Base-by-base conservation (phyloP, 1,284 basidiomycete species). In the Cryptococcus wingfieldii region DNA sequence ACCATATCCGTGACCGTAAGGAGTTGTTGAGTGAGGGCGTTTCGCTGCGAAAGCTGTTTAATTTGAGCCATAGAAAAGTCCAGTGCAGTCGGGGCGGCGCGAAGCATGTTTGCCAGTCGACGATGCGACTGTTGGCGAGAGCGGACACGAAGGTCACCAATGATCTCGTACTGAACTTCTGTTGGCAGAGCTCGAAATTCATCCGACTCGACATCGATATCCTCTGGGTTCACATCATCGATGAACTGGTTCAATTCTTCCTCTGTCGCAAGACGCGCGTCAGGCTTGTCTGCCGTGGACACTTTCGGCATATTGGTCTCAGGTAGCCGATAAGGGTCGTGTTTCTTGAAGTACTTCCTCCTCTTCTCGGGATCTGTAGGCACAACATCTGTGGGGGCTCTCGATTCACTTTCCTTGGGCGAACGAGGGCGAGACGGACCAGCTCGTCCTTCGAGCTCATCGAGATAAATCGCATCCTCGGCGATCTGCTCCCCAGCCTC, bases 51-150 rank as follows among this genome's bases (percentile, higher is more conserved):
- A 25, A 99, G 80, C 63, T 90, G 89, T 72, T 86, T 83, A 74
- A 97, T 96, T 75, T 99, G 96, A 58, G 94, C 88, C 66, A 87
- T 89, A 0, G 91, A 95, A 71, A 99, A 99, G 75, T 98, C 96
- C 54, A 97, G 81, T 0, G 95, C 86, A 0, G 93, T 95, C 1
- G 82, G 82, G 0, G 93, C 83, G 12, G 82, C 83, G 47, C 81
- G 81, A 7, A 97, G 79, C 96, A 98, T 99, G 54, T 87, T 86
- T 66, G 95, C 88, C 34, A 98, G 79, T 10, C 96, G 87, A 50
- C 85, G 85, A 78, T 94, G 88, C 5, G 91, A 96, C 7, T 92
- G 95, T 75, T 96, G 92, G 2, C 96, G 84, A 1, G 93, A 97
- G 71, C 92, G 92, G 45, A 95, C 80, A 5, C 94, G 85, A 55